These are phyloP conservation scores for Linaria vulgaris DNA, from an alignment of 257 asterid species.

Conservation along the genomic window DNA sequence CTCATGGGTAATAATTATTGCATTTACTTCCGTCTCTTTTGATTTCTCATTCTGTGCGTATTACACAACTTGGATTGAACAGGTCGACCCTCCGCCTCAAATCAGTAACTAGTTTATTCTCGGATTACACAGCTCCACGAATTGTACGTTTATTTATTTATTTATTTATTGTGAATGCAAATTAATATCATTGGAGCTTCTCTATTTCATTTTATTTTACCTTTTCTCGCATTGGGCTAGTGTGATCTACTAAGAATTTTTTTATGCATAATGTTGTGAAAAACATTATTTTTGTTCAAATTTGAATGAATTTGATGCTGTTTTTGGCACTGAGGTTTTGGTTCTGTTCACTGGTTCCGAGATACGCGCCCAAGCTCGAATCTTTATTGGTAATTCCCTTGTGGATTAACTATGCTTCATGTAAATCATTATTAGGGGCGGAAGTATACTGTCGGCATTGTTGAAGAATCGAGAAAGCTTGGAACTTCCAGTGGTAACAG, in stretches of 20 bases:
- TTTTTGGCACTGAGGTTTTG: not conserved
- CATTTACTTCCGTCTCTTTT: not conserved
- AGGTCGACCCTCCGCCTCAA: conserved; percentile 18
- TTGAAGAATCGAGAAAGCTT: conserved; percentile 30
- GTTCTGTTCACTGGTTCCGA: not conserved
- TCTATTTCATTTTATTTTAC: not conserved
- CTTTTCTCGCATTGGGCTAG: too few species aligned
- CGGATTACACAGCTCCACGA: conserved; percentile 17
- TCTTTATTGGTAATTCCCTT: conserved; percentile 19
- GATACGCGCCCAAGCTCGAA: conserved; percentile 7
- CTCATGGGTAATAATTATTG: not conserved
- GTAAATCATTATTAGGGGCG: conserved; percentile 37
- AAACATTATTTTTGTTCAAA: not conserved
- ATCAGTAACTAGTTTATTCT: conserved; percentile 2
- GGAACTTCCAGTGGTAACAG: conserved; percentile 41
- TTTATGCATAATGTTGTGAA: not conserved
- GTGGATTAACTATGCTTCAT: too few species aligned
- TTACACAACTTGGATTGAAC: conserved; percentile 8
- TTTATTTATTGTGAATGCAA: not conserved
- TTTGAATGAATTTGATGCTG: not conserved
- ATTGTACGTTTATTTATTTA: conserved; percentile 15
- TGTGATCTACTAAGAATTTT: too few species aligned
- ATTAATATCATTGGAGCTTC: not conserved
- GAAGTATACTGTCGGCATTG: conserved; percentile 28
- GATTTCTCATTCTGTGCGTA: not conserved